Evolutionary conservation across 805 yeast species (phyloP).

Genomic region (Wickerhamiella bombiphila): DNA sequence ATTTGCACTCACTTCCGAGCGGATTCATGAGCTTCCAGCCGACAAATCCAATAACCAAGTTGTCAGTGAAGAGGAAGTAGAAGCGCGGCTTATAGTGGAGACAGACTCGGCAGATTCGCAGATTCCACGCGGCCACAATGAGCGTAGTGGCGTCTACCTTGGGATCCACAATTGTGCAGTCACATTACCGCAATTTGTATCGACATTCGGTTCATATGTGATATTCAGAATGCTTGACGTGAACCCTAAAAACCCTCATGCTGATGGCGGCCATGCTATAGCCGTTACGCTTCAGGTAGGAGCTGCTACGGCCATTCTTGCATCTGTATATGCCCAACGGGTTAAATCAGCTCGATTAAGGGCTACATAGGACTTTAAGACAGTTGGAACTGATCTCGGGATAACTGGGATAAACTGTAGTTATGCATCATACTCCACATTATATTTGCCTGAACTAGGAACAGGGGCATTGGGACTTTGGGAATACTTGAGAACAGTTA

Average conservation of each 20-base stretch:
- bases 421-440: no score
- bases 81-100: conserved; percentile 5
- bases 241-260: conserved; percentile 12
- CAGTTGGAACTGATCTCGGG: no score
- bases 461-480: no score
- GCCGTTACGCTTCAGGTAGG: conserved; percentile 27
- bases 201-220: conserved; percentile 26
- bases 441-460: no score
- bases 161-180: conserved; percentile 29
- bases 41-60: conserved; percentile 20
- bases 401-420: no score
- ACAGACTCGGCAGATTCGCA: conserved; percentile 1
- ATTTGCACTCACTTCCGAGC: conserved; percentile 42
- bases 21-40: conserved; percentile 20
- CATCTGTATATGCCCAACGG: conserved; percentile 20
- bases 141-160: conserved; percentile 25
- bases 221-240: conserved; percentile 22
- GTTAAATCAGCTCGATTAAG: conserved; percentile 3
- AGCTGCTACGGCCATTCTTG: conserved; percentile 23
- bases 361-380: no score
- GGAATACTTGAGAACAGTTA: no score
- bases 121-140: conserved; percentile 8
- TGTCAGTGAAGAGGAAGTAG: conserved; percentile 8
- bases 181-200: conserved; percentile 27
- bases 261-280: conserved; percentile 26